Evolutionary conservation across 2,329 filamentous ascomycete species (phyloP).

Genomic region (Exophiala calicioides): DNA sequence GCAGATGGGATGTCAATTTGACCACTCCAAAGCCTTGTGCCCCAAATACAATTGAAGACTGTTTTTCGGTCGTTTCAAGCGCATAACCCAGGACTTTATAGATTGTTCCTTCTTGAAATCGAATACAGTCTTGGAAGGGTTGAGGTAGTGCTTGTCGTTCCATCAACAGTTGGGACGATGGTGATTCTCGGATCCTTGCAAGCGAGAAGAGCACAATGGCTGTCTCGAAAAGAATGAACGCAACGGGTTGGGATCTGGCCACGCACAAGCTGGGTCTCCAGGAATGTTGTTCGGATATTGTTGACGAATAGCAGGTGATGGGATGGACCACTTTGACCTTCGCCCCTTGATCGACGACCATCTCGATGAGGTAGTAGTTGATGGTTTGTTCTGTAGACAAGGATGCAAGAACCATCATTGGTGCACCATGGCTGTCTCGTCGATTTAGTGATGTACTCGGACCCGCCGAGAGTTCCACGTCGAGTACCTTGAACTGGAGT

Average conservation of each 20-base stretch:
- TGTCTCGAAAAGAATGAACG: slow-evolving; percentile 77
- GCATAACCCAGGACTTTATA: slow-evolving; percentile 54
- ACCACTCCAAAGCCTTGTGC: slow-evolving; percentile 60
- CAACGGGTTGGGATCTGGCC: slow-evolving; percentile 75
- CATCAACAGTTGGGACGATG: slow-evolving; percentile 72
- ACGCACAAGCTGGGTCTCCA: slow-evolving; percentile 70
- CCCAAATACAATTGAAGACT: slow-evolving; percentile 54
- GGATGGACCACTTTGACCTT: slow-evolving; percentile 68
- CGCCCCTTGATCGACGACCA: slow-evolving; percentile 59
- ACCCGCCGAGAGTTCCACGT: slow-evolving; percentile 57
- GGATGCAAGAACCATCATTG: slow-evolving; percentile 63
- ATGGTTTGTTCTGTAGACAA: slow-evolving; percentile 55
- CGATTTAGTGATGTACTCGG: slow-evolving; percentile 27
- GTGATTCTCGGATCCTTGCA: slow-evolving; percentile 65
- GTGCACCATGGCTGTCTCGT: slow-evolving; percentile 45
- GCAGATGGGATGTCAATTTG: slow-evolving; percentile 37
- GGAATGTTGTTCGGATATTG: slow-evolving; percentile 41
- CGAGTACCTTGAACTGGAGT: slow-evolving; percentile 67
- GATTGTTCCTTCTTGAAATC: slow-evolving; percentile 62
- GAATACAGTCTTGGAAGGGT: slow-evolving; percentile 82
- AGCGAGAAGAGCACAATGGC: slow-evolving; percentile 78
- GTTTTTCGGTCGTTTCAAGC: slow-evolving; percentile 46
- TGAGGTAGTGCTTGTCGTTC: slow-evolving; percentile 65
- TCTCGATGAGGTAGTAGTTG: slow-evolving; percentile 75
- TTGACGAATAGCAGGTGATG: slow-evolving; percentile 64